Conservation (phyloP, 257 asterid genomes). For the Jasminum sambac region DNA sequence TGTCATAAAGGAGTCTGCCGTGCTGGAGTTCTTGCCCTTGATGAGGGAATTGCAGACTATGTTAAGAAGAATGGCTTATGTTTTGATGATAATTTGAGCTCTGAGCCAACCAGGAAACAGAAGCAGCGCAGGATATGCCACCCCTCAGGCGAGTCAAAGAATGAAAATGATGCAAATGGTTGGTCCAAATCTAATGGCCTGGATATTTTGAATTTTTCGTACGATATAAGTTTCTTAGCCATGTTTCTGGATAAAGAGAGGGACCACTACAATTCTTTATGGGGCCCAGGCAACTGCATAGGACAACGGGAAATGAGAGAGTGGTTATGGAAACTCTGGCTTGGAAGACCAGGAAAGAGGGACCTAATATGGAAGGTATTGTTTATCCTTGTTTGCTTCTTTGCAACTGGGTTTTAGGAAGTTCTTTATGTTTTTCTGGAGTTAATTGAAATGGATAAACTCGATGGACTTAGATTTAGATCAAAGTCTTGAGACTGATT, state of each 20-base stretch:
- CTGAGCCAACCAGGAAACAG: slow-evolving; percentile 62
- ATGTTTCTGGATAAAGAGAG: slow-evolving; percentile 75
- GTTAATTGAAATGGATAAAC: slow-evolving; percentile 8
- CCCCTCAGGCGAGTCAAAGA: slow-evolving; percentile 32
- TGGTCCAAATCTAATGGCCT: slow-evolving; percentile 27
- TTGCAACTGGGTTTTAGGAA: slow-evolving; percentile 23
- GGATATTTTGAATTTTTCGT: slow-evolving; percentile 57
- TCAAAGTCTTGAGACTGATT: slow-evolving; percentile 18
- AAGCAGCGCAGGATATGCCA: slow-evolving; percentile 56
- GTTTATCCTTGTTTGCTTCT: slow-evolving; percentile 22
- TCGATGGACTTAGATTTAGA: slow-evolving; percentile 9
- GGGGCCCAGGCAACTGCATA: slow-evolving; percentile 86
- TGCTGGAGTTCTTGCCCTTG: slow-evolving; percentile 95
- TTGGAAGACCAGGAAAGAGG: slow-evolving; percentile 63
- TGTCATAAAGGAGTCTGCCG: slow-evolving; percentile 92
- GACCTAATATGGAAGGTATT: slow-evolving; percentile 93
- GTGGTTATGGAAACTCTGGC: slow-evolving; percentile 90
- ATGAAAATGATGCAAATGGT: slow-evolving; percentile 31
- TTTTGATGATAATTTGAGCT: slow-evolving; percentile 38
- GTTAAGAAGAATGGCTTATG: slow-evolving; percentile 32
- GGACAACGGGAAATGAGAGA: slow-evolving; percentile 96
- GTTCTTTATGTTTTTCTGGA: slow-evolving; percentile 11
- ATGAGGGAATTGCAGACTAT: slow-evolving; percentile 49
- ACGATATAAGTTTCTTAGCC: slow-evolving; percentile 71
- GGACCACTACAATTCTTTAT: slow-evolving; percentile 77